phyloP scores from a whole-genome alignment of 208 protist species.

The Trypanosoma conorhini region DNA sequence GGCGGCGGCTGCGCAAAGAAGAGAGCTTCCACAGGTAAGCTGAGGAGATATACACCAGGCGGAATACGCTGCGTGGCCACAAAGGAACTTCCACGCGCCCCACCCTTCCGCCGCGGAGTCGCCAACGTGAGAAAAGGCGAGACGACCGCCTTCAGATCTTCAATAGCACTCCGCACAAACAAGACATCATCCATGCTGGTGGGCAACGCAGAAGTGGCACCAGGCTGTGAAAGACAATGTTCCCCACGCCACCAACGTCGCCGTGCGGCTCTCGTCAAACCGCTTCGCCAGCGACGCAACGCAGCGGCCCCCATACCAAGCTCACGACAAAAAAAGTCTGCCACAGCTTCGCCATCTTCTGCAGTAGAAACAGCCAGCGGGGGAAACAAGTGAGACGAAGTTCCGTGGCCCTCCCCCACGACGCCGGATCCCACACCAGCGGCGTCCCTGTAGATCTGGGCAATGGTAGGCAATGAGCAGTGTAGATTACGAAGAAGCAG shows the following conservation, averaged over 20 bases:
- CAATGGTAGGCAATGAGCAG: slow-evolving; percentile 45
- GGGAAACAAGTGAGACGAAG: slow-evolving; percentile 9
- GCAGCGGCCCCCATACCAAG: slow-evolving; percentile 55
- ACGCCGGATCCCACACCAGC: neutral
- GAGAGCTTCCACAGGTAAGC: slow-evolving; percentile 64
- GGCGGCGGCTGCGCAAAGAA: slow-evolving; percentile 69
- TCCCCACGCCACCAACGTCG: slow-evolving; percentile 36
- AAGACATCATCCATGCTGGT: slow-evolving; percentile 39
- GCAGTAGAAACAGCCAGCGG: slow-evolving; percentile 29
- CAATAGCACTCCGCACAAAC: slow-evolving; percentile 46
- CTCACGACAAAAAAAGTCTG: slow-evolving; percentile 65
- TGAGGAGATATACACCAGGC: slow-evolving; percentile 78
- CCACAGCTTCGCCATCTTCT: slow-evolving; percentile 45
- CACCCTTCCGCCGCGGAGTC: slow-evolving; percentile 23
- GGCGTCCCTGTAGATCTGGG: slow-evolving; percentile 40
- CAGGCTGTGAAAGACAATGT: neutral
- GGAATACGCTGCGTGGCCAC: slow-evolving; percentile 58
- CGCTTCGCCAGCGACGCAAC: slow-evolving; percentile 50
- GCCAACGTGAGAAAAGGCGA: slow-evolving; percentile 71
- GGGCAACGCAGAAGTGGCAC: neutral
- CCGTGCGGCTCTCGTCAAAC: slow-evolving; percentile 15
- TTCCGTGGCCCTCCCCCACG: neutral
- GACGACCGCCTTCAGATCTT: slow-evolving; percentile 44
- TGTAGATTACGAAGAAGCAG: slow-evolving; percentile 69
- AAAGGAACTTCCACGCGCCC: slow-evolving; percentile 51